Base-by-base conservation (phyloP, 192 early-diverging fungal genomes). In the Gigaspora rosea region DNA sequence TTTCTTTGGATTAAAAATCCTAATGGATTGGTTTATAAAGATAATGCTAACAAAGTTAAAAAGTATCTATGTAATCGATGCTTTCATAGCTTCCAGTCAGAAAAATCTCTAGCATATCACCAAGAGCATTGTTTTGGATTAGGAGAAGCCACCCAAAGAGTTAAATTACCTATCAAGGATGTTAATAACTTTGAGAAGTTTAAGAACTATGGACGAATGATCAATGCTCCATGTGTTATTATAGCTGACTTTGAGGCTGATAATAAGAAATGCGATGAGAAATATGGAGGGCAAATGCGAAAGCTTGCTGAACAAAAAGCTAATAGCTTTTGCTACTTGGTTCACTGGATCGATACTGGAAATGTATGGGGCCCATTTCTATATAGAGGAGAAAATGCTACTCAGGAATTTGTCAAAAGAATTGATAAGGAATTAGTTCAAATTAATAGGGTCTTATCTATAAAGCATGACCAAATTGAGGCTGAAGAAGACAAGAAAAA, bases 1-100 rank as follows among this genome's bases (percentile, higher is more conserved):
- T 71, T 71, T 18, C 8, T 71, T 11, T 71, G 20, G 32, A 71
- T 71, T 4, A 71, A 71, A 35, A 71, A 71, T 32, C 7, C 50
- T 9, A 8, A 71, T 71, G 51, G 10, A 33, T 71, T 71, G 27
- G 22, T 54, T 15, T 71, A 15, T 20, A 71, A 71, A 56, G 32
- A 71, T 54, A 54, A 0, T 36, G 35, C 4, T 3, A 50, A 71
- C 35, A 0, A 51, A 4, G 9, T 0, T 35, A 52, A 71, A 67
- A 71, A 54, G 33, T 32, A 54, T 71, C 16, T 71, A 35, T 71
- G 51, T 16, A 54, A 71, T 15, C 8, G 52, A 71, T 71, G 70
- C 16, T 56, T 54, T 18, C 8, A 27, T 54, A 71, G 70, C 9
- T 71, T 22, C 1, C 27, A 0, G 2, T 54, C 70, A 57, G 70